Base-by-base conservation (phyloP, 495 filamentous ascomycete species). In the Cryomyces minteri region DNA sequence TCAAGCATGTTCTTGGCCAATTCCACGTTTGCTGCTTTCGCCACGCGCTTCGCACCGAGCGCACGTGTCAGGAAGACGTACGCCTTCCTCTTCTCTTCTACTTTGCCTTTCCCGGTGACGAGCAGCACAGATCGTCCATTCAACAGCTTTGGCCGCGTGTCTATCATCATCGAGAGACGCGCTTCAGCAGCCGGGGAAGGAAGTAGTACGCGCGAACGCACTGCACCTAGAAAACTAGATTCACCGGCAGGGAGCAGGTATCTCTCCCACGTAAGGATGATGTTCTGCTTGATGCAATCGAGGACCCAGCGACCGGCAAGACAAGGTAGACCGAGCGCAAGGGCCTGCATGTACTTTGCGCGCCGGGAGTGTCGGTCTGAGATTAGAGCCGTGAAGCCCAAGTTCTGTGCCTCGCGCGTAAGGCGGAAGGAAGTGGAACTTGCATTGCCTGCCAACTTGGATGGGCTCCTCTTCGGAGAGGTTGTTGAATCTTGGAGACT, bases 341-440 rank as follows among this genome's bases (percentile, higher is more conserved):
- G 75, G 0, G 90, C 90, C 58, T 96, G 88, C 70, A 98, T 81
- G 61, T 90, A 94, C 51, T 98, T 98, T 33, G 77, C 74, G 45
- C 82, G 80, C n/a, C 90, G 77, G 9, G 81, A 92, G 59, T 94
- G 79, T 30, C 73, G 72, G 58, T 95, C 82, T 0, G 90, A 79
- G 48, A 98, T 86, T 12, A 96, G 64, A 25, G 81, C 84, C 0
- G 78, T 71, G 59, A 98, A 96, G 4, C 85, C 84, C 0, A 80
- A 62, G 8, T 67, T 57, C 12, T 67, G 58, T 30, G 76, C 72
- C 9, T 62, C 58, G 0, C 62, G 37, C 0, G 63, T 75, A 25
- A 82, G 60, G 3, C 57, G 53, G 12, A 82, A 62, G 1, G 50
- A 5, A 1, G 39, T 44, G 9, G 48, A 12, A 9, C n/a, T 4